Conservation (phyloP, 2,329 filamentous ascomycete genomes). For the Albifimbria verrucaria region DNA sequence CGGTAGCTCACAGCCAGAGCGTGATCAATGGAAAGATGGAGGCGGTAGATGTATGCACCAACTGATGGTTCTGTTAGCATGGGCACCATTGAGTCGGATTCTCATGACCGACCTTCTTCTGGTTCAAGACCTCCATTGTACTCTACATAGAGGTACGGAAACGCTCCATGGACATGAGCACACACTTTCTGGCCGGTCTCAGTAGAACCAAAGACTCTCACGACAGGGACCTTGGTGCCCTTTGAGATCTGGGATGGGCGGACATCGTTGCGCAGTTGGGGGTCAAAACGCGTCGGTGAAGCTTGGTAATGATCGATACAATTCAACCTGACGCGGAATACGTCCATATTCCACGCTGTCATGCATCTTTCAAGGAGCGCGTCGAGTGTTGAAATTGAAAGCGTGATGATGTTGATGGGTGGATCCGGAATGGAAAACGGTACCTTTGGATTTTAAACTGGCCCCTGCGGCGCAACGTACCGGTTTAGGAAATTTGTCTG, state of each 20-base stretch:
- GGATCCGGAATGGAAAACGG: background rate
- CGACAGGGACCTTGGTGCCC: conserved; percentile 74
- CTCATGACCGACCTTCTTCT: conserved; percentile 61
- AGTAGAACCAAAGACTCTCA: conserved; percentile 88
- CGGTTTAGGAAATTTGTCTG: background rate
- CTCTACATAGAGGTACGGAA: conserved; percentile 92
- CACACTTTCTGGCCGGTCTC: conserved; percentile 95
- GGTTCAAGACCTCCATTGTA: conserved; percentile 68
- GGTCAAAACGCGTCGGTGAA: conserved; percentile 74
- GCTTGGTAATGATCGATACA: conserved; percentile 95
- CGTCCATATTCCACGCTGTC: conserved; percentile 42
- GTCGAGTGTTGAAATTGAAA: background rate
- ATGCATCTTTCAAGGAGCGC: background rate
- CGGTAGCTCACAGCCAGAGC: conserved; percentile 84
- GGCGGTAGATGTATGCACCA: conserved; percentile 67
- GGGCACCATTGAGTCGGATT: too few species aligned
- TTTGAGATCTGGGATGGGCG: conserved; percentile 56
- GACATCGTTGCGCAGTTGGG: conserved; percentile 66
- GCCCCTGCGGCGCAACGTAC: too few species aligned
- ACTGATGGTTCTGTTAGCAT: conserved; percentile 51
- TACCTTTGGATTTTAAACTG: too few species aligned
- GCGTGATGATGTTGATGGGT: background rate
- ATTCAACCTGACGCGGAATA: conserved; percentile 88
- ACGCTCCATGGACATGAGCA: conserved; percentile 90
- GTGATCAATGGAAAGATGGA: conserved; percentile 87